Conservation (phyloP, 192 early-diverging fungal species). For the Haplosporangium gracile region DNA sequence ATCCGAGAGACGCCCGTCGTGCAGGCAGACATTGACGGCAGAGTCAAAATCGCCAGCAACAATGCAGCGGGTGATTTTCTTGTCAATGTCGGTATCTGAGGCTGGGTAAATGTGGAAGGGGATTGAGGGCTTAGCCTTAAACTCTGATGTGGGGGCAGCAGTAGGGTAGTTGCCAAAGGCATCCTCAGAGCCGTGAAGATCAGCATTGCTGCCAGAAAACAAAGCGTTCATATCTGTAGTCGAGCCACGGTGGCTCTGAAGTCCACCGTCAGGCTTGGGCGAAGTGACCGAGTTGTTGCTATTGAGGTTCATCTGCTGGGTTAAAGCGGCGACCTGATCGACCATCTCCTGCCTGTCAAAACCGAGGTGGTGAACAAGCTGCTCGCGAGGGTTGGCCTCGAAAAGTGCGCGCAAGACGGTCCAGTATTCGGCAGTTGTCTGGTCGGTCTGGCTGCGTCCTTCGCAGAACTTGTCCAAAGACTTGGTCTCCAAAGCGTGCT, state of each 20-base stretch:
- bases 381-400: slow-evolving; percentile 80
- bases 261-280: slow-evolving; percentile 6
- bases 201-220: slow-evolving; percentile 18
- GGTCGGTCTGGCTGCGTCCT: slow-evolving; percentile 39
- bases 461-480: slow-evolving; percentile 58
- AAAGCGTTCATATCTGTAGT: slow-evolving; percentile 34
- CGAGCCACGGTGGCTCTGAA: slow-evolving; percentile 18
- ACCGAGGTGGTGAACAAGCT: slow-evolving; percentile 90
- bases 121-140: slow-evolving; percentile 34
- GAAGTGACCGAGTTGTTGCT: slow-evolving; percentile 16
- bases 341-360: slow-evolving; percentile 81
- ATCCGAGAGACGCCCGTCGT: slow-evolving; percentile 85
- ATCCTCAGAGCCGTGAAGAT: slow-evolving; percentile 23
- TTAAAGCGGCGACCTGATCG: slow-evolving; percentile 70
- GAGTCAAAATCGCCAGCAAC: slow-evolving; percentile 94
- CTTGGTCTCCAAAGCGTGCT: slow-evolving; percentile 72
- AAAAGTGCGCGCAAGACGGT: slow-evolving; percentile 88
- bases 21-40: slow-evolving; percentile 90
- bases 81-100: slow-evolving; percentile 79
- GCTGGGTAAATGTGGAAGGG: slow-evolving; percentile 67
- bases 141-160: slow-evolving; percentile 22
- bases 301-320: slow-evolving; percentile 51
- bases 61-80: slow-evolving; percentile 85
- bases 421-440: slow-evolving; percentile 71
- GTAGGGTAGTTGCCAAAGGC: slow-evolving; percentile 30